These are phyloP conservation scores for Acmispon strigosus DNA, from an alignment of 306 rosid species.

Conservation along the genomic window DNA sequence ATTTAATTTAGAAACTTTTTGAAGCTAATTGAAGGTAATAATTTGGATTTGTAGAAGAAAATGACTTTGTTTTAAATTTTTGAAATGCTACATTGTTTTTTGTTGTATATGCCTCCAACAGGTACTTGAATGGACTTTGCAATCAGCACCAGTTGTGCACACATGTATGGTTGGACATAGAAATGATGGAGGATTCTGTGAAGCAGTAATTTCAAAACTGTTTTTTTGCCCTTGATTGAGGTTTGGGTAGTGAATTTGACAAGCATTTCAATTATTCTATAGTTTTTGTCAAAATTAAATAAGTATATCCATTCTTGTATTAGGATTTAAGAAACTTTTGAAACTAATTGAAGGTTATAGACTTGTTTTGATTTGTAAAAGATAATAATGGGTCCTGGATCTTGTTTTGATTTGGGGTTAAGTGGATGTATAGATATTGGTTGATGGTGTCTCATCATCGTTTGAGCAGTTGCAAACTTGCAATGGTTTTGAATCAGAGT, in stretches of 20 bases:
- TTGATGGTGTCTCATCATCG: not conserved
- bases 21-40: too few relatives aligned
- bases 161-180: not conserved
- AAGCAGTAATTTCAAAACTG: slow-evolving; percentile 3
- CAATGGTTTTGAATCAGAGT: not conserved
- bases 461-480: not conserved
- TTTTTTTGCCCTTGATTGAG: not conserved
- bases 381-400: not conserved
- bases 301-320: not conserved
- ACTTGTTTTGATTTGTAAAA: slow-evolving; percentile 5
- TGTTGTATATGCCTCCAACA: not conserved
- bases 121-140: slow-evolving; percentile 24
- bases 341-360: not conserved
- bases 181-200: slow-evolving; percentile 17
- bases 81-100: not conserved
- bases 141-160: slow-evolving; percentile 4
- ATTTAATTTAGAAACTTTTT: too few relatives aligned
- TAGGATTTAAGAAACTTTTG: not conserved
- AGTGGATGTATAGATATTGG: not conserved
- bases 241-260: not conserved
- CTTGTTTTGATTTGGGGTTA: not conserved
- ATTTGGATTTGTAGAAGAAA: too few relatives aligned
- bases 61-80: too few relatives aligned
- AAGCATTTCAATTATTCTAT: not conserved
- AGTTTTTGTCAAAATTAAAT: not conserved